Evolutionary conservation across 2,329 filamentous ascomycete species (phyloP).

Genomic region (Cordyceps sp.): DNA sequence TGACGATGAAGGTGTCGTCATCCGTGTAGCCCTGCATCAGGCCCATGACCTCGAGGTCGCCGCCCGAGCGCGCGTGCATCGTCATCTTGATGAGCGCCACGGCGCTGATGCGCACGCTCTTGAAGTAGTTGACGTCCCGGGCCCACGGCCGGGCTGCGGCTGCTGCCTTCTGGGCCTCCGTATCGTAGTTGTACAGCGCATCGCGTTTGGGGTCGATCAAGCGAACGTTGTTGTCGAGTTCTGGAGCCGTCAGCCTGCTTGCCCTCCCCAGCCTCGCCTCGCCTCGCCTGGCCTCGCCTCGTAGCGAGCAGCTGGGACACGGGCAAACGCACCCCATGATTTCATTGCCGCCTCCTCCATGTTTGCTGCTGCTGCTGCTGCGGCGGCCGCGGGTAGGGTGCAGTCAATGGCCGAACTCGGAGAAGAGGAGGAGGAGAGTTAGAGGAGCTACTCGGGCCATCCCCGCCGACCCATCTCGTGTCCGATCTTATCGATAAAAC

Average conservation of each 20-base stretch:
- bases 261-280: too few relatives aligned
- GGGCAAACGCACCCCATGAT: constrained; percentile 11
- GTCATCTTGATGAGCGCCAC: constrained; percentile 97
- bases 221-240: constrained; percentile 73
- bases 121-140: constrained; percentile 73
- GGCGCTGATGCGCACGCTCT: constrained; percentile 80
- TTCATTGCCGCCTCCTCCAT: constrained; percentile 13
- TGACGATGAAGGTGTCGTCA: constrained; percentile 74
- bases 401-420: too few relatives aligned
- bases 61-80: constrained; percentile 94
- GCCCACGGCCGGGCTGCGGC: constrained; percentile 56
- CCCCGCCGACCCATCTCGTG: too few relatives aligned
- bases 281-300: too few relatives aligned
- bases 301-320: background rate
- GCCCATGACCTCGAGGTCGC: constrained; percentile 89
- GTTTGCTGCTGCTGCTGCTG: too few relatives aligned
- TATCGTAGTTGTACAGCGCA: constrained; percentile 76
- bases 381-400: too few relatives aligned
- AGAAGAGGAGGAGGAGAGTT: too few relatives aligned
- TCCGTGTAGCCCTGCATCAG: constrained; percentile 93
- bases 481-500: background rate
- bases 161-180: constrained; percentile 48
- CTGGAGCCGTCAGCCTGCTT: constrained; percentile 25
- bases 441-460: too few relatives aligned
- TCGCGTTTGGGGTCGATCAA: constrained; percentile 78